phyloP scores from a whole-genome alignment of 116 monocot genomes.

The Phalaenopsis hybrid region DNA sequence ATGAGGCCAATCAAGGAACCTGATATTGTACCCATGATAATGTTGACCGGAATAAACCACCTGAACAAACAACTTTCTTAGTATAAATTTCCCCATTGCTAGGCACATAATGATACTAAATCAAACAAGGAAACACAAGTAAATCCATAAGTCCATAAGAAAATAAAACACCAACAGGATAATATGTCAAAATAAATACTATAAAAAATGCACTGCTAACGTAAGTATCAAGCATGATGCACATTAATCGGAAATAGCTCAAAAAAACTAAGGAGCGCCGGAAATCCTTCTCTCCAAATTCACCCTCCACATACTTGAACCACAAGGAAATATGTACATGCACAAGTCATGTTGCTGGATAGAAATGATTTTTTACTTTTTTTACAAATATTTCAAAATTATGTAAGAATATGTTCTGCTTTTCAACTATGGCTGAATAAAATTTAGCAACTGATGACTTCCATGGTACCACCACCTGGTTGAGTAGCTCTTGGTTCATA shows the following conservation, averaged over 20 bases:
- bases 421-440: too few relatives aligned
- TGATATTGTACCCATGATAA: conserved; percentile 37
- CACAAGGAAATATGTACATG: background rate
- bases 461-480: too few relatives aligned
- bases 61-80: conserved; percentile 17
- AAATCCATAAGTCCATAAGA: too few relatives aligned
- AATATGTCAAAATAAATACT: background rate
- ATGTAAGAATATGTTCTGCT: too few relatives aligned
- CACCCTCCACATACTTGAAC: background rate
- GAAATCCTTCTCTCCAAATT: background rate
- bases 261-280: background rate
- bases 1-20: conserved; percentile 42
- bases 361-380: too few relatives aligned
- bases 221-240: too few relatives aligned
- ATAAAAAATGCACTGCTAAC: background rate
- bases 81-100: background rate
- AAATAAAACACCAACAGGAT: too few relatives aligned
- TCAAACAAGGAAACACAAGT: background rate
- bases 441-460: too few relatives aligned
- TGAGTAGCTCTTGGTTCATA: too few relatives aligned
- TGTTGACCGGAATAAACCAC: conserved; percentile 60
- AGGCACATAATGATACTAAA: background rate
- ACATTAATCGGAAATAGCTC: background rate
- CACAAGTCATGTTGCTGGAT: too few relatives aligned
- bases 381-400: too few relatives aligned